Percentiles rank a stretch among this genome's conserved stretches.
phyloP scores from a whole-genome alignment of 2,329 filamentous ascomycete species.

The Penicillium sp. region DNA sequence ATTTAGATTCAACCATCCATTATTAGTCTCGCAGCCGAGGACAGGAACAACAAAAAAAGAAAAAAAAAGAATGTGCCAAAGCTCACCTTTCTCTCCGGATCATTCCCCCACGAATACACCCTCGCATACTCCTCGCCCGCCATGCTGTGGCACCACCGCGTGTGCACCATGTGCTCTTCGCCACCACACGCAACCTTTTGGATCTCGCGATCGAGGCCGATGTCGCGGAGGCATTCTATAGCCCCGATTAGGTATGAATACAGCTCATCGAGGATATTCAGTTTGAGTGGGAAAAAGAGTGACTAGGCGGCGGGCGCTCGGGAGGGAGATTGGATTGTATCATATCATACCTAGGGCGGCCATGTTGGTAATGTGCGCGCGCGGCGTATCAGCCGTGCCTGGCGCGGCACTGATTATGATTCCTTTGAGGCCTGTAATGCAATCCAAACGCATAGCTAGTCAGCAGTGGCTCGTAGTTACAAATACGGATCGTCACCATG shows the following conservation, averaged over 20 bases:
- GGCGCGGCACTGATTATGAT: conserved; percentile 58
- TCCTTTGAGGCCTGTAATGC: conserved; percentile 52
- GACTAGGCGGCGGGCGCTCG: too few relatives aligned
- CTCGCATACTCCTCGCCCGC: conserved; percentile 58
- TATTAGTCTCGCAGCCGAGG: too few relatives aligned
- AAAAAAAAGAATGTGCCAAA: too few relatives aligned
- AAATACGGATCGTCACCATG: background rate
- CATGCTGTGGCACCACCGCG: conserved; percentile 59
- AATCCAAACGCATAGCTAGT: too few relatives aligned
- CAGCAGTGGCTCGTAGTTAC: background rate
- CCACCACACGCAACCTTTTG: background rate
- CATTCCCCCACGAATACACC: conserved; percentile 58
- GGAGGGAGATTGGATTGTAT: background rate
- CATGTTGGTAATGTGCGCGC: conserved; percentile 64
- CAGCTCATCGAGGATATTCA: too few relatives aligned
- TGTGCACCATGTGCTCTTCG: conserved; percentile 52
- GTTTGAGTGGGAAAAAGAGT: too few relatives aligned
- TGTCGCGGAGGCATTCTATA: background rate
- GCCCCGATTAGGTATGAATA: background rate
- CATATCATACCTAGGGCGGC: background rate
- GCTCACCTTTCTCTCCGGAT: conserved; percentile 49
- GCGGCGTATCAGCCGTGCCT: conserved; percentile 60
- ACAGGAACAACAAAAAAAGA: too few relatives aligned
- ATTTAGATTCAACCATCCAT: too few relatives aligned
- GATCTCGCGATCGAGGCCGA: background rate